Evolutionary conservation across 208 protist genomes (phyloP), one percentile per base, ranked within the genome.

Genomic region (Blechomonas ayalai): DNA sequence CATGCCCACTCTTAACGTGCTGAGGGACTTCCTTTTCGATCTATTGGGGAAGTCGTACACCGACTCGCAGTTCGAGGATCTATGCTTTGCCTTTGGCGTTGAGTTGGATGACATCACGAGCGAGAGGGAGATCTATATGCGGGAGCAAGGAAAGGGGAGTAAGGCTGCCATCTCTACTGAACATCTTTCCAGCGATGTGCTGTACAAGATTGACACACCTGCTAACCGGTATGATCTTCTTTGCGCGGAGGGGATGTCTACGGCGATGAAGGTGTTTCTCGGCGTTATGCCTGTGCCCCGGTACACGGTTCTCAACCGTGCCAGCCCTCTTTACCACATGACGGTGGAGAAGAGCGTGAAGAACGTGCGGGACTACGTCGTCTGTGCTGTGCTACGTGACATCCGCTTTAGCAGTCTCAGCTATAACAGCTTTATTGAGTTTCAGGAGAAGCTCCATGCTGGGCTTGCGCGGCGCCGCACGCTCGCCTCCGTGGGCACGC

Each of bases 401-500:
- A 87, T 99, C 49, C 80, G 43, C 2, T 99, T 99, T 59, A 95
- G 70, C 38, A 59, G 95, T 46, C 60, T 70, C 32, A 81, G 65
- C 32, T 99, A 99, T 68, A 77, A 97, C 35, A 95, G 84, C 46
- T 99, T 99, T 60, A 99, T 99, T 65, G 97, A 99, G 59, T 90
- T 98, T 38, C 95, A 99, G 80, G 97, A 99, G 24, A 98, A 98
- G 68, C 78, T 99, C 26, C 98, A 99, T 76, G 78, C 90, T 25
- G 99, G 98, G 33, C 89, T 99, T 38, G 96, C 96, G 44, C 73
- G 96, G 22, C 88, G 97, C 43, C 85, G 98, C 50, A 95, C 83
- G 3, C 69, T 99, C 0, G 98, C 98, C 20, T 98, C 98, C 19
- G 98, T 99, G 62, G 98, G 98, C 48, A 99, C 98, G 10, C 98